Evolutionary conservation across 148 eudicot genomes (phyloP).

Genomic region (Vaccinium vitisidaea): DNA sequence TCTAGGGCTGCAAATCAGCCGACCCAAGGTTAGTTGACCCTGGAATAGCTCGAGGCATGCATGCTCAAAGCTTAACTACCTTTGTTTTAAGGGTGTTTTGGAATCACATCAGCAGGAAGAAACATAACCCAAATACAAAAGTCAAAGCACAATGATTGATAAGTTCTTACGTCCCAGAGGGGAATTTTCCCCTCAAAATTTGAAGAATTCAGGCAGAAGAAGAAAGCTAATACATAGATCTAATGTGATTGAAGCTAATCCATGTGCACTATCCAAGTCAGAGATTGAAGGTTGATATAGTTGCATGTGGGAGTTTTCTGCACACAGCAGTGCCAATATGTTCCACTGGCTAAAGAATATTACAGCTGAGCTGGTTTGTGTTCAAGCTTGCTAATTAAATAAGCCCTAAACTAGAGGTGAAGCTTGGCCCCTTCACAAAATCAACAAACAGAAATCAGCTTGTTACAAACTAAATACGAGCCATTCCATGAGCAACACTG

Average conservation of each 20-base stretch:
- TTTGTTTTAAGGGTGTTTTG: not conserved
- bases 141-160: not conserved
- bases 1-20: not conserved
- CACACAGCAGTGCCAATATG: not conserved
- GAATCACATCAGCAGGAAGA: not conserved
- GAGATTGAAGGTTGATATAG: not conserved
- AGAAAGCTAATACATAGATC: not conserved
- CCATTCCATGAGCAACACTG: not conserved
- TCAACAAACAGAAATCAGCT: not conserved
- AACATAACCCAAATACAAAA: not conserved
- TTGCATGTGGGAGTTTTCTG: not conserved
- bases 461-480: not conserved
- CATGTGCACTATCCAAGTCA: not conserved
- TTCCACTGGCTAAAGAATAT: not conserved
- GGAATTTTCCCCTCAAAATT: not conserved
- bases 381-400: not conserved
- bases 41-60: not conserved
- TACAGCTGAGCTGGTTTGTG: conserved; percentile 1
- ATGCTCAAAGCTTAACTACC: not conserved
- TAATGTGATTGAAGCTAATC: not conserved
- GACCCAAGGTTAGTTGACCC: not conserved
- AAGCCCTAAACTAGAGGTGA: not conserved
- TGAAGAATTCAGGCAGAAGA: not conserved
- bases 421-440: not conserved
- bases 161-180: not conserved